These are phyloP conservation scores for Eustoma russellianum DNA, from an alignment of 257 asterid species.

Conservation along the genomic window DNA sequence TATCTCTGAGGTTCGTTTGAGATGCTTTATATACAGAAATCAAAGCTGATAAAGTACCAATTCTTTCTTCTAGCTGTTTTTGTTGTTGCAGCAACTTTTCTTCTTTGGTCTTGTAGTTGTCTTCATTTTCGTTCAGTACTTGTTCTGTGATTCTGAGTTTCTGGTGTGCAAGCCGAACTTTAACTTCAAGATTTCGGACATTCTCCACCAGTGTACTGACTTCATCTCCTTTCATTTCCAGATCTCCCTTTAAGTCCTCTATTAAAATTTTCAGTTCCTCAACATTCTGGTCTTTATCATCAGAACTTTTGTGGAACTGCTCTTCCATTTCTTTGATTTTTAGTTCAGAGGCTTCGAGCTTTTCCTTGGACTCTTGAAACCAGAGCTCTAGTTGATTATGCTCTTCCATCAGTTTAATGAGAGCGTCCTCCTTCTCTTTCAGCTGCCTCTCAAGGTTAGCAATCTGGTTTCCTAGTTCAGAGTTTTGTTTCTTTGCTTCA, in stretches of 20 bases:
- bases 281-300: conserved; percentile 35
- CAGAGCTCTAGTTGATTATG: conserved; percentile 30
- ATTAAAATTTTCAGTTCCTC: conserved; percentile 43
- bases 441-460: conserved; percentile 34
- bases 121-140: conserved; percentile 58
- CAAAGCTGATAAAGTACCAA: conserved; percentile 26
- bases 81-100: conserved; percentile 55
- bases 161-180: conserved; percentile 70
- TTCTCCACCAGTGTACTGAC: conserved; percentile 45
- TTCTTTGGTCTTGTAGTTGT: conserved; percentile 43
- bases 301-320: conserved; percentile 32
- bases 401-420: conserved; percentile 37
- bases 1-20: conserved; percentile 29
- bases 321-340: conserved; percentile 47
- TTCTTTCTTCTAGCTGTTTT: conserved; percentile 37
- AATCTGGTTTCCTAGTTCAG: conserved; percentile 42
- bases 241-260: conserved; percentile 55
- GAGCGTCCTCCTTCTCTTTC: conserved; percentile 44
- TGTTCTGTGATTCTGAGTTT: conserved; percentile 85
- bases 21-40: conserved; percentile 44
- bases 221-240: conserved; percentile 88
- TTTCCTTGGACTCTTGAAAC: conserved; percentile 36
- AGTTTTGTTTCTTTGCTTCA: conserved; percentile 31
- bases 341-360: conserved; percentile 38
- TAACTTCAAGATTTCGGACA: conserved; percentile 69